Base-by-base conservation (phyloP, 805 yeast genomes). In the Yarrowia osloensis region DNA sequence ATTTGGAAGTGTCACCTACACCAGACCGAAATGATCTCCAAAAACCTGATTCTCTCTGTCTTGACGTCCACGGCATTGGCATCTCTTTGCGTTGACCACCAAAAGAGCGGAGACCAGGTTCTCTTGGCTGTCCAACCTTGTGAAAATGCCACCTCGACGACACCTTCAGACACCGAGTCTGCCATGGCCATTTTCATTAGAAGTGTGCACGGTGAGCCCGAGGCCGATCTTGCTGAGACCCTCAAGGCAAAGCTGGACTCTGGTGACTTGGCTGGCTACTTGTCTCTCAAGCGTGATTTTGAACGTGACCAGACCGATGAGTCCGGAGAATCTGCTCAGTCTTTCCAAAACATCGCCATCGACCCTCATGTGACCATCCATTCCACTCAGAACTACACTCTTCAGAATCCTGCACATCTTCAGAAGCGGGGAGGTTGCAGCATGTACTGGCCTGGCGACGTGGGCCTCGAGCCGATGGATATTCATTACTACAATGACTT, bases 371-470 rank as follows among this genome's bases (percentile, higher is more conserved):
- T 54, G 31, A n/a, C 17, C 11, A 54, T 54, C 22, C 61, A 26
- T 17, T 9, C 61, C 3, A 35, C 31, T 21, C n/a, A 37, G 31
- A 54, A 54, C 33, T 54, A 54, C 33, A 54, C 61, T 22, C 42
- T 54, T 3, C 61, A 54, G 61, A 37, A 24, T 6, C 31, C 61
- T 24, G 17, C 39, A 3, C 15, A 21, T 21, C 57, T 50, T 21
- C 57, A 50, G 12, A 54, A 35, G 17, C 61, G 61, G 17, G 61
- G 61, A 13, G 61, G 61, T 15, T 54, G 61, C 44, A 54, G 44
- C 44, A 54, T 54, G 61, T 54, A 54, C 61, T 54, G 61, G 61
- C 61, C 61, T n/a, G 61, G 61, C 2, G 33, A 54, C 19, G 42
- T 35, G 4, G 61, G 61, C 4, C 61, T 54, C 33, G 28, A 35